Evolutionary conservation across 345 rosid genomes (phyloP), one percentile per base, ranked within the genome.

Genomic region (Hevea brasiliensis): DNA sequence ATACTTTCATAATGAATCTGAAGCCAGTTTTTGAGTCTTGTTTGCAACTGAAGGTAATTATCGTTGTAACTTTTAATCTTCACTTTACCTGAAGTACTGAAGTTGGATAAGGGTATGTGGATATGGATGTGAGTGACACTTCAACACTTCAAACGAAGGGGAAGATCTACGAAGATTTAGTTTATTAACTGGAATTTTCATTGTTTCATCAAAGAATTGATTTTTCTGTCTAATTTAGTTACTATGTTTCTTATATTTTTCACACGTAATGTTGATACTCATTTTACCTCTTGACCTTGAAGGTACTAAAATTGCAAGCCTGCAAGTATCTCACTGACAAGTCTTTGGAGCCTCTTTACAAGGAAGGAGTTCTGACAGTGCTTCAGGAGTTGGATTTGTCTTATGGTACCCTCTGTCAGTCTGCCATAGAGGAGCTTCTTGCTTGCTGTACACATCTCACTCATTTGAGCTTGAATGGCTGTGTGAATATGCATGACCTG

Each of bases 381-480:
- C 97, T 95, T 62, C 85, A 82, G 77, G 98, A 91, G 77, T 82
- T 95, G 82, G 99, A 95, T 81, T 81, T 95, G 81, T 95, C 99
- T 21, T 93, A 95, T 81, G 96, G 98, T 68, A 85, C 98, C 69
- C 89, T 95, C 24, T 87, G 94, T 74, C 96, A 89, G 81, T 87
- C 93, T 45, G 96, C 99, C 65, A 91, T 95, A 71, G 98, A 91
- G 85, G 93, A 93, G 83, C 93, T 95, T 79, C 98, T 95, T 84
- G 87, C 94, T 37, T 88, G 79, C 80, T 92, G 98, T 84, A 91
- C 93, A 13, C 94, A 90, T 77, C 89, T 95, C 75, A 95, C 96
- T 66, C 99, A 91, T 73, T 74, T 93, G 84, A 92, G 98, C 85
- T 88, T 95, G 88, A 93, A 90, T 66, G 99, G 97, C 72, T 95